These are phyloP conservation scores for Arthroderma sp. DNA, from an alignment of 2,329 filamentous ascomycete genomes.

Conservation along the genomic window DNA sequence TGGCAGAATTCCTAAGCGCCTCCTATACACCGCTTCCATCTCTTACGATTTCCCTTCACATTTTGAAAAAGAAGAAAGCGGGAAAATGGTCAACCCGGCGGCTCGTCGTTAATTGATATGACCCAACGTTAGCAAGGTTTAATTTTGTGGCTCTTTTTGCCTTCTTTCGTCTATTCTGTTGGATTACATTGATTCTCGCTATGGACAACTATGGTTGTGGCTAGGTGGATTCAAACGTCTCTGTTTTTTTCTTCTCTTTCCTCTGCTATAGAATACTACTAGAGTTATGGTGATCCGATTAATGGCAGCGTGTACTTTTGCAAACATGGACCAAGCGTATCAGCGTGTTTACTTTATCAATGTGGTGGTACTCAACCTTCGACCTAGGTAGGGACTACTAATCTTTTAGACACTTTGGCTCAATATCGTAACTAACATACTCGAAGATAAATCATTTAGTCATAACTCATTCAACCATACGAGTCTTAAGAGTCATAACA, in stretches of 20 bases:
- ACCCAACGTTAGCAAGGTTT: conserved; percentile 2
- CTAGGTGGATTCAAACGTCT: background rate
- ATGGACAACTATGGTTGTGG: background rate
- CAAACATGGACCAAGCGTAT: background rate
- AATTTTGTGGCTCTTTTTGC: background rate
- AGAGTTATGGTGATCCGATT: background rate
- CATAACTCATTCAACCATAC: no score
- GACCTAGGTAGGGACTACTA: no score
- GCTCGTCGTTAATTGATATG: background rate
- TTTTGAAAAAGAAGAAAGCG: background rate
- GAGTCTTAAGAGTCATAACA: no score
- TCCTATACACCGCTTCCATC: background rate
- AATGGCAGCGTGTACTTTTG: background rate
- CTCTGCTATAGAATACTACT: background rate
- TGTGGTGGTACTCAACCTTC: no score
- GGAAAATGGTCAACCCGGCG: background rate
- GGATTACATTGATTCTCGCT: background rate
- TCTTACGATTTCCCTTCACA: background rate
- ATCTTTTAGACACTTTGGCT: no score
- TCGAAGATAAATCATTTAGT: no score
- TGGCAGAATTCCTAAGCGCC: background rate
- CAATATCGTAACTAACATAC: no score
- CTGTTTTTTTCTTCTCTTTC: background rate
- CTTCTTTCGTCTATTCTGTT: background rate
- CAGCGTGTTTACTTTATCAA: background rate